Evolutionary conservation across 1,139 yeast species (phyloP).

Genomic region (Lodderomyces pseudojiufengensis): DNA sequence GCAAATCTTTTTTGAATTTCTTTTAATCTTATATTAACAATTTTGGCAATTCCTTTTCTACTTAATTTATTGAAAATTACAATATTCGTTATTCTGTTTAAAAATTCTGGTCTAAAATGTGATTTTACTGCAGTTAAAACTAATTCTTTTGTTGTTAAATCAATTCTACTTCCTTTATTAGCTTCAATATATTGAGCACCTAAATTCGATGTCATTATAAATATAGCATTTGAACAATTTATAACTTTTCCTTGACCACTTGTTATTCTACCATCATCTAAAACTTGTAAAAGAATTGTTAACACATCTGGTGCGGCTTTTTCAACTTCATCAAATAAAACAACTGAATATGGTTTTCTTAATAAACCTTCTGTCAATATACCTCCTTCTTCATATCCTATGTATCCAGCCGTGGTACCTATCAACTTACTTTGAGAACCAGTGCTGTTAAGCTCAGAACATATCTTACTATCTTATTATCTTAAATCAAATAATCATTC

Average conservation of each 20-base stretch:
- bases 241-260: conserved; percentile 92
- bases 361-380: conserved; percentile 86
- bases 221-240: conserved; percentile 86
- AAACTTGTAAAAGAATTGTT: conserved; percentile 82
- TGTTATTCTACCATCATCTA: conserved; percentile 95
- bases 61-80: conserved; percentile 91
- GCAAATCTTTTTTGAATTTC: conserved; percentile 87
- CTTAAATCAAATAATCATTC: no score
- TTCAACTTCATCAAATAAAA: conserved; percentile 93
- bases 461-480: no score
- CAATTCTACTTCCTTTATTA: conserved; percentile 61
- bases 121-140: conserved; percentile 84
- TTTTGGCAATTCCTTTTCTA: conserved; percentile 86
- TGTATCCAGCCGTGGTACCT: conserved; percentile 98
- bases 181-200: conserved; percentile 89
- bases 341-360: conserved; percentile 91
- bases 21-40: conserved; percentile 74
- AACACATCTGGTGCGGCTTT: conserved; percentile 99
- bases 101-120: conserved; percentile 96
- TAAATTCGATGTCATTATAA: conserved; percentile 95
- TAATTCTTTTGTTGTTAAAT: conserved; percentile 61
- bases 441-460: conserved; percentile 93
- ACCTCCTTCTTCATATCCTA: conserved; percentile 98
- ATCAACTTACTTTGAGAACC: conserved; percentile 91
- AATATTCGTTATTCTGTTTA: conserved; percentile 91